Evolutionary conservation across 2,329 filamentous ascomycete species (phyloP).

Genomic region (Paecilomyces dactylethromorphus): DNA sequence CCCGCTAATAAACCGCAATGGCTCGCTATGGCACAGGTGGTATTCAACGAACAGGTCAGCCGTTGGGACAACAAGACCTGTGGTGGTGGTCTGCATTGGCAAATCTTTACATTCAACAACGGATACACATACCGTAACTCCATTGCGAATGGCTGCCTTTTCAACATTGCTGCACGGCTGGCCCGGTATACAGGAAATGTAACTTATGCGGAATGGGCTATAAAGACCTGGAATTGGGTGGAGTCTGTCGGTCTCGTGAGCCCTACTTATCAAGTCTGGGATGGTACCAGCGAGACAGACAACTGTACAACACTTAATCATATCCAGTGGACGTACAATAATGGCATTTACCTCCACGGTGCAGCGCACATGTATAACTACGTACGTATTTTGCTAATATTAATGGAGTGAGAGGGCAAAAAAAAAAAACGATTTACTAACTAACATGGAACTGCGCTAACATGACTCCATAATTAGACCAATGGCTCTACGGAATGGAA

Average conservation of each 20-base stretch:
- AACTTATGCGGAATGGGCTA: constrained; percentile 33
- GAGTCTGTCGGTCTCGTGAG: constrained; percentile 39
- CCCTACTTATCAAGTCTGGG: constrained; percentile 41
- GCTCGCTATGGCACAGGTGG: constrained; percentile 65
- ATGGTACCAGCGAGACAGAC: constrained; percentile 41
- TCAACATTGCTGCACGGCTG: constrained; percentile 41
- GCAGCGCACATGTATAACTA: constrained; percentile 45
- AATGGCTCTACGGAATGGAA: constrained; percentile 15
- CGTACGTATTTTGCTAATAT: constrained; percentile 13
- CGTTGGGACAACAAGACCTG: constrained; percentile 64
- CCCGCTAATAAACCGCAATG: constrained; percentile 52
- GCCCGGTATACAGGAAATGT: constrained; percentile 33
- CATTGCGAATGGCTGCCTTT: constrained; percentile 48
- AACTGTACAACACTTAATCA: constrained; percentile 44
- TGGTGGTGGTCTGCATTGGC: constrained; percentile 71
- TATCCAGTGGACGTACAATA: constrained; percentile 45
- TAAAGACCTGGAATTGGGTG: constrained; percentile 27
- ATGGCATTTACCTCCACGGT: constrained; percentile 44
- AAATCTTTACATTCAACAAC: constrained; percentile 57
- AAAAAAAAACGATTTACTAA: too few species aligned
- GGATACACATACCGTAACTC: constrained; percentile 48
- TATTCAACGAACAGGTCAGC: constrained; percentile 67
- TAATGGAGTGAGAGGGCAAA: too few species aligned
- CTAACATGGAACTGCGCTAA: neutral
- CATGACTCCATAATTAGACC: constrained; percentile 7